A percentile compares a stretch with the other conserved stretches of the same genome.
phyloP scores from a whole-genome alignment of 2,329 filamentous ascomycete species.

The Stachybotrys echinatus region DNA sequence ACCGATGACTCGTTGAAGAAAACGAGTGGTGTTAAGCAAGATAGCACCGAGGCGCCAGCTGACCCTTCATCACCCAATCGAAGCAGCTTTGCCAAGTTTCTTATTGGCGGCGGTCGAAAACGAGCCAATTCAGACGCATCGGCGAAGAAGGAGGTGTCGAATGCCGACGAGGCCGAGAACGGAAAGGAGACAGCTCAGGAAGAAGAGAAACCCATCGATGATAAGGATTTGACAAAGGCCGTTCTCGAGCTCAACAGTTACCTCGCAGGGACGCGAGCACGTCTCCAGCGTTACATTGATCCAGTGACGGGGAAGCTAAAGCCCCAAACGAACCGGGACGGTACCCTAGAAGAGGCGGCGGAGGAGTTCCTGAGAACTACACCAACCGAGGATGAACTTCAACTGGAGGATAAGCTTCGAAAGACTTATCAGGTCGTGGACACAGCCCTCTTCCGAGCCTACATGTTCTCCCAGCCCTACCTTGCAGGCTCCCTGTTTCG shows the following conservation, averaged over 20 bases:
- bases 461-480: conserved; percentile 86
- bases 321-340: conserved; percentile 37
- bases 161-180: conserved; percentile 51
- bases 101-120: conserved; percentile 39
- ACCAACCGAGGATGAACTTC: conserved; percentile 43
- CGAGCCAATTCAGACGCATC: conserved; percentile 49
- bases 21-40: conserved; percentile 18
- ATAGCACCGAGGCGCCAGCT: conserved; percentile 17
- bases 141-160: conserved; percentile 43
- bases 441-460: conserved; percentile 87
- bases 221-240: conserved; percentile 77
- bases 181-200: conserved; percentile 34
- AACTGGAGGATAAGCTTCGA: conserved; percentile 67
- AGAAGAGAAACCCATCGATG: conserved; percentile 58
- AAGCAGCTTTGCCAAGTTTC: conserved; percentile 48
- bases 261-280: conserved; percentile 74
- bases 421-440: conserved; percentile 81
- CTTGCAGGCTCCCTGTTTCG: conserved; percentile 88
- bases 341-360: conserved; percentile 43
- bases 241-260: conserved; percentile 82
- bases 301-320: conserved; percentile 59
- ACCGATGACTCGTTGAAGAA: conserved; percentile 36
- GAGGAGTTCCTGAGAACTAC: conserved; percentile 49
- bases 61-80: conserved; percentile 31
- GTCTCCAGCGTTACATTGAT: conserved; percentile 57